Conservation (phyloP, 352 stramenopile species). For the Phytophthora meadii region DNA sequence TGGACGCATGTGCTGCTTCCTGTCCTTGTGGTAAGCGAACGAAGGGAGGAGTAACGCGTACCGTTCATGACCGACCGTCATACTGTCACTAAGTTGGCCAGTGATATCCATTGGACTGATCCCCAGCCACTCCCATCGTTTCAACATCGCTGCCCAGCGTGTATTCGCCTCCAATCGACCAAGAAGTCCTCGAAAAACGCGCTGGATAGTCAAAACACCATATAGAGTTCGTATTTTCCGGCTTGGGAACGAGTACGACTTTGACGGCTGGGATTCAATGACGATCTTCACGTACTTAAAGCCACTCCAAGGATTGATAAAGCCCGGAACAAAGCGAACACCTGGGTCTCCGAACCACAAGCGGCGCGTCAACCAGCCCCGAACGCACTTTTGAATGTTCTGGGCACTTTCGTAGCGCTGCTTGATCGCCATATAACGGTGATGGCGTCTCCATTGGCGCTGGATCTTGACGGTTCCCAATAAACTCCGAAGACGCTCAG, state of each 20-base stretch:
- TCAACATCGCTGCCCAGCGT: slow-evolving; percentile 75
- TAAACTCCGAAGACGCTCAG: slow-evolving; percentile 52
- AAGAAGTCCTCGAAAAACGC: slow-evolving; percentile 54
- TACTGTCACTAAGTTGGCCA: slow-evolving; percentile 51
- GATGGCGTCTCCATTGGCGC: slow-evolving; percentile 61
- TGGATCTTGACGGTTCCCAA: slow-evolving; percentile 68
- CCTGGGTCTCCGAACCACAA: slow-evolving; percentile 74
- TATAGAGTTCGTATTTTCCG: slow-evolving; percentile 48
- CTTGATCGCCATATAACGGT: slow-evolving; percentile 52
- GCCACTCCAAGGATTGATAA: slow-evolving; percentile 45
- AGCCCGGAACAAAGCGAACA: slow-evolving; percentile 44
- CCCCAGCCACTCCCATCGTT: slow-evolving; percentile 76
- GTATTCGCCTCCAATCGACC: slow-evolving; percentile 67
- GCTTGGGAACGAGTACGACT: slow-evolving; percentile 66
- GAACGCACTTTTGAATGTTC: slow-evolving; percentile 59
- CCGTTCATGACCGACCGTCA: slow-evolving; percentile 58
- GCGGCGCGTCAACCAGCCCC: slow-evolving; percentile 70
- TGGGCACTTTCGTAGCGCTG: slow-evolving; percentile 55
- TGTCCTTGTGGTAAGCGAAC: slow-evolving; percentile 51
- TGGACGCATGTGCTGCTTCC: slow-evolving; percentile 55
- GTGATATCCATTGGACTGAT: slow-evolving; percentile 41
- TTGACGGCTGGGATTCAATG: slow-evolving; percentile 43
- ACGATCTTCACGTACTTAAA: slow-evolving; percentile 62
- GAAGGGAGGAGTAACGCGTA: slow-evolving; percentile 71
- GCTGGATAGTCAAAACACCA: slow-evolving; percentile 53